Conservation (phyloP, 2,329 filamentous ascomycete species). For the Colletotrichum shisoi region DNA sequence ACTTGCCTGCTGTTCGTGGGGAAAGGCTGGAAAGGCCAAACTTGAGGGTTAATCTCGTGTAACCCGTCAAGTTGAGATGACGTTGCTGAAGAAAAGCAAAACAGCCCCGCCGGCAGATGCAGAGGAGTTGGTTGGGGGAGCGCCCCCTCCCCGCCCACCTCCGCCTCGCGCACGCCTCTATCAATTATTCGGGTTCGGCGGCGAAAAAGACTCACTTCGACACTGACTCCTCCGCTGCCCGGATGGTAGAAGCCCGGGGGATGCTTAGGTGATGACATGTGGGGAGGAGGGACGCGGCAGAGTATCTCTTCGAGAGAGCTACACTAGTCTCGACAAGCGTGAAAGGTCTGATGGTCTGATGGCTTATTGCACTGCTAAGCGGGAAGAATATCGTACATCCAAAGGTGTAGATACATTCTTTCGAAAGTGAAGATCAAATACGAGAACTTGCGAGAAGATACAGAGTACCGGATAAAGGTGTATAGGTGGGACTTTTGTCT, state of each 20-base stretch:
- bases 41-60: neutral
- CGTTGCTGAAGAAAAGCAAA: neutral
- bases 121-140: constrained; percentile 7
- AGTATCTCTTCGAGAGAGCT: neutral
- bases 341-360: neutral
- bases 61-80: constrained; percentile 11
- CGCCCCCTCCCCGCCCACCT: neutral
- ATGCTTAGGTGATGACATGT: neutral
- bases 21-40: neutral
- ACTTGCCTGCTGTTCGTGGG: neutral
- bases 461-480: too few species aligned
- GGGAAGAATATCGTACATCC: neutral
- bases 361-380: neutral
- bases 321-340: neutral
- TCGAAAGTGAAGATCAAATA: neutral
- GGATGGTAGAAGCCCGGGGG: neutral
- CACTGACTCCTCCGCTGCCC: neutral
- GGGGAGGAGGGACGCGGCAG: neutral
- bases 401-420: neutral
- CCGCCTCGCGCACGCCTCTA: neutral
- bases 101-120: neutral
- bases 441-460: neutral
- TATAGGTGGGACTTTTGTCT: too few species aligned
- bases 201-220: neutral
- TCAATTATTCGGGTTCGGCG: neutral